These are phyloP conservation scores for Mortierella sp. DNA, from an alignment of 371 early-diverging fungal species.

Conservation along the genomic window DNA sequence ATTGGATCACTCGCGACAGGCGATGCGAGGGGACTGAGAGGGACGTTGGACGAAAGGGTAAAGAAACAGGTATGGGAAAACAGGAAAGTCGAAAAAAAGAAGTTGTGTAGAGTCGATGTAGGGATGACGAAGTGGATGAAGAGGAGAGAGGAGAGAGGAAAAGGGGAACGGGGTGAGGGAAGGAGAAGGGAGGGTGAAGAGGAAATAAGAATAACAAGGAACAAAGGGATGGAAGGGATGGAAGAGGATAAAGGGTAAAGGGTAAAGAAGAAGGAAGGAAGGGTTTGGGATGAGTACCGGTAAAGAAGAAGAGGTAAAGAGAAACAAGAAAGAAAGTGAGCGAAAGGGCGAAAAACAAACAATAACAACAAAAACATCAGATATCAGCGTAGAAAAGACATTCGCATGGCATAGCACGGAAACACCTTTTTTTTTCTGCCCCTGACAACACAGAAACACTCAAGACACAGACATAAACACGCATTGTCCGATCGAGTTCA, in stretches of 20 bases:
- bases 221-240: background rate
- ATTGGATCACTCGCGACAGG: background rate
- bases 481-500: background rate
- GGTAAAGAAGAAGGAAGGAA: background rate
- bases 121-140: background rate
- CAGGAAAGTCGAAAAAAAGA: too few species aligned
- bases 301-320: background rate
- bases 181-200: background rate
- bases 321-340: background rate
- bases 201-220: background rate
- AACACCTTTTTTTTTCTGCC: too few species aligned
- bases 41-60: too few species aligned
- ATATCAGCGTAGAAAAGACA: background rate
- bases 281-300: background rate
- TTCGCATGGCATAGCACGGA: too few species aligned
- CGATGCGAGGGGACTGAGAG: background rate
- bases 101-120: background rate
- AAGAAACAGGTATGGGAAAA: too few species aligned
- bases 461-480: too few species aligned
- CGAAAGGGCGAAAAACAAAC: conserved; percentile 3
- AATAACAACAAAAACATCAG: background rate
- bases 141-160: background rate
- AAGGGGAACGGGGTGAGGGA: background rate
- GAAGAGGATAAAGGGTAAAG: background rate
- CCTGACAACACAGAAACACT: too few species aligned